Percentiles rank a stretch among this genome's conserved stretches.
Evolutionary conservation across 768 basidiomycete genomes (phyloP).

Genomic region (Suillus subluteus): DNA sequence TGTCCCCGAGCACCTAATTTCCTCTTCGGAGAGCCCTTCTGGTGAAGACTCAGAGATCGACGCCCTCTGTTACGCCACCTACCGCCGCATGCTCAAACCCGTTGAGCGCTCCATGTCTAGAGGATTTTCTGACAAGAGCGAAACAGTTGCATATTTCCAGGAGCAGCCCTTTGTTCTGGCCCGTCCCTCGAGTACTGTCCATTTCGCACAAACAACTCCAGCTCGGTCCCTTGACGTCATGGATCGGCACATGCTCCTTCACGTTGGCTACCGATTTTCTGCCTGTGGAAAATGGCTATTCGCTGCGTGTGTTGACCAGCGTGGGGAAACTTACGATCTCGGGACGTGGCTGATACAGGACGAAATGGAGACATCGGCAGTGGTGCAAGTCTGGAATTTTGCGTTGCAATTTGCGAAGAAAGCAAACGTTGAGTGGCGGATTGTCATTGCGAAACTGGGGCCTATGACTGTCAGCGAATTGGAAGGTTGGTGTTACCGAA

Average conservation of each 20-base stretch:
- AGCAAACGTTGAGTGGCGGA: constrained; percentile 79
- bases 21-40: constrained; percentile 48
- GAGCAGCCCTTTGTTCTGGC: constrained; percentile 70
- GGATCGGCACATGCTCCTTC: constrained; percentile 66
- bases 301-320: constrained; percentile 74
- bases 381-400: constrained; percentile 74
- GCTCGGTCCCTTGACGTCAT: constrained; percentile 50
- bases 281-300: constrained; percentile 77
- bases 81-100: constrained; percentile 67
- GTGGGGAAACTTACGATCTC: constrained; percentile 74
- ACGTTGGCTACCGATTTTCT: constrained; percentile 74
- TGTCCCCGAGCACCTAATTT: constrained; percentile 66
- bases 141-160: constrained; percentile 55
- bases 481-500: constrained; percentile 51
- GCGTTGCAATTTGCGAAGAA: constrained; percentile 59
- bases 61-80: constrained; percentile 62
- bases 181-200: constrained; percentile 42
- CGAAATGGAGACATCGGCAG: constrained; percentile 47
- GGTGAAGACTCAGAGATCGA: constrained; percentile 48
- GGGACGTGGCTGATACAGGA: constrained; percentile 68
- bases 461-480: constrained; percentile 60
- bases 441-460: constrained; percentile 74
- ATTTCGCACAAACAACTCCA: constrained; percentile 44
- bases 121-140: constrained; percentile 43
- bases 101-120: constrained; percentile 67